Evolutionary conservation across 805 yeast species (phyloP).

Genomic region (Candida dajiaensis): DNA sequence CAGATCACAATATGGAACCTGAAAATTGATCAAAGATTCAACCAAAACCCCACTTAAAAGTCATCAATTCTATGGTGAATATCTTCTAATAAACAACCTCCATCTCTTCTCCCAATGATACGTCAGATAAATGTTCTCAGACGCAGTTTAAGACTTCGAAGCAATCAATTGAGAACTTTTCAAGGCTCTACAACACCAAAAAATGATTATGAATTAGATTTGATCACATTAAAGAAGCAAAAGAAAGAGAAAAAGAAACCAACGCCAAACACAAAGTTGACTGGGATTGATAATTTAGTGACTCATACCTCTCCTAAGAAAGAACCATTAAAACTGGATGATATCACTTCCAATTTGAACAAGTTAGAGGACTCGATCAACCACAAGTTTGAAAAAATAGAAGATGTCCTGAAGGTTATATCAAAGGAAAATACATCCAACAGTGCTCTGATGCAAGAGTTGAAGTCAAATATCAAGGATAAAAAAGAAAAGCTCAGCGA

Average conservation of each 20-base stretch:
- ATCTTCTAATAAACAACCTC: too few relatives aligned
- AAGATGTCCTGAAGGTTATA: constrained; percentile 7
- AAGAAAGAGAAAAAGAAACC: constrained; percentile 7
- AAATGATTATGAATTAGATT: constrained; percentile 11
- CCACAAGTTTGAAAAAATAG: constrained; percentile 6
- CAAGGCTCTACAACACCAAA: not conserved
- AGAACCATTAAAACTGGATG: not conserved
- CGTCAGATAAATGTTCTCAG: not conserved
- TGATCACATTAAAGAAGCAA: constrained; percentile 9
- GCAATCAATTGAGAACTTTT: not conserved
- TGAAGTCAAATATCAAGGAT: not conserved
- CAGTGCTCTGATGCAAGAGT: constrained; percentile 1
- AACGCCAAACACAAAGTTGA: not conserved
- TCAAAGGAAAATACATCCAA: constrained; percentile 4
- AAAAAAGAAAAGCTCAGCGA: constrained; percentile 3
- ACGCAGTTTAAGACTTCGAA: not conserved
- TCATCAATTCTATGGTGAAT: too few relatives aligned
- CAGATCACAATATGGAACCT: too few relatives aligned
- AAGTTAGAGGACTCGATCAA: constrained; percentile 4
- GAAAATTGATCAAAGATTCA: too few relatives aligned
- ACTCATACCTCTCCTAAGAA: not conserved
- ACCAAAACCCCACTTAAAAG: too few relatives aligned
- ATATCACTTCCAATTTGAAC: not conserved
- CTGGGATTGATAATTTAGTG: not conserved
- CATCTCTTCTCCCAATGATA: not conserved